Conservation (phyloP, 768 basidiomycete species). For the Heimioporus sp. region DNA sequence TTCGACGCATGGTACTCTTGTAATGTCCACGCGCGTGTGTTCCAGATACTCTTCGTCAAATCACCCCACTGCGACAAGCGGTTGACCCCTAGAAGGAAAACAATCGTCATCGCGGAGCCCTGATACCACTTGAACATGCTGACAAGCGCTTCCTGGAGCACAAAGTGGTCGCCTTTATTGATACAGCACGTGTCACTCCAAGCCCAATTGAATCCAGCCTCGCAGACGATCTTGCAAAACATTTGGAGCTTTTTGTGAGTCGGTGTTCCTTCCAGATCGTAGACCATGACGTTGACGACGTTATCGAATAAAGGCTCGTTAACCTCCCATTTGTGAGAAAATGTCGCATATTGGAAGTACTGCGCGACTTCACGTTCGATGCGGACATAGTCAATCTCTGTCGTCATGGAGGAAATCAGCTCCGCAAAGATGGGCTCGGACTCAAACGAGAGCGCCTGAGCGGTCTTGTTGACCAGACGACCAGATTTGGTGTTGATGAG, state of each 20-base stretch:
- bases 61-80: no score
- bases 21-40: no score
- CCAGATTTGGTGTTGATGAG: no score
- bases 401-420: background rate
- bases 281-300: background rate
- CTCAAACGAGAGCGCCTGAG: conserved; percentile 1
- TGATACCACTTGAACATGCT: no score
- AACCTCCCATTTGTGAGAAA: conserved; percentile 14
- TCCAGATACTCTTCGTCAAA: no score
- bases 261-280: background rate
- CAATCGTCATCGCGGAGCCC: no score
- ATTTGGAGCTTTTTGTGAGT: background rate
- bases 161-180: no score
- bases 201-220: conserved; percentile 8
- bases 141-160: no score
- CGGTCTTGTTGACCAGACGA: background rate
- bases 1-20: no score
- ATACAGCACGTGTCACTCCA: conserved; percentile 12
- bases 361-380: conserved; percentile 4
- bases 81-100: no score
- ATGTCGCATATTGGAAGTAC: conserved; percentile 12
- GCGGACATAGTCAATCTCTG: background rate
- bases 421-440: background rate
- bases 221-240: background rate
- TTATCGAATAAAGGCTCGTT: conserved; percentile 3